Percentiles rank a stretch among this genome's conserved stretches.
These are phyloP conservation scores for Mycosphaerella sp. DNA, from an alignment of 2,329 filamentous ascomycete genomes.

Conservation along the genomic window DNA sequence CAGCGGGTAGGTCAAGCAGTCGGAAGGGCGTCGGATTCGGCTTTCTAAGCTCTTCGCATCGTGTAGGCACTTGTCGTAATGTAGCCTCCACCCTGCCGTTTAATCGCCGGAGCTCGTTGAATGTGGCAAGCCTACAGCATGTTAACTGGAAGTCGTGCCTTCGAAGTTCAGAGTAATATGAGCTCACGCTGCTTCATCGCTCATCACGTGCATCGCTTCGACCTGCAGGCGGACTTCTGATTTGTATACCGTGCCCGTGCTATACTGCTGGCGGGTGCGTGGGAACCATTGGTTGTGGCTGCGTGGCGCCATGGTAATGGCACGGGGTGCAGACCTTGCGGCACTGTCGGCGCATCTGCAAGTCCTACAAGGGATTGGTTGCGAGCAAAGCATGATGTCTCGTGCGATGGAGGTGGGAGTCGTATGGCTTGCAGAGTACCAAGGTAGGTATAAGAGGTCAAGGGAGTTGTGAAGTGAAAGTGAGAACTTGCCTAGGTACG, in stretches of 20 bases:
- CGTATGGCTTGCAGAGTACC: no score
- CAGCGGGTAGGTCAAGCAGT: slow-evolving; percentile 12
- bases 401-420: no score
- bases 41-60: neutral
- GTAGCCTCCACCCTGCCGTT: neutral
- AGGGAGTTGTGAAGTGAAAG: no score
- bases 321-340: neutral
- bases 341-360: neutral
- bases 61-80: neutral
- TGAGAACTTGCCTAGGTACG: no score
- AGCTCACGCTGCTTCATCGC: slow-evolving; percentile 9
- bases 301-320: neutral
- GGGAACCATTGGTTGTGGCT: neutral
- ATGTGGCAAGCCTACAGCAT: neutral
- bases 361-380: slow-evolving; percentile 3
- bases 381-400: slow-evolving; percentile 6
- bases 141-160: neutral
- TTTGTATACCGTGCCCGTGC: neutral
- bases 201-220: neutral
- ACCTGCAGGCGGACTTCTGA: neutral
- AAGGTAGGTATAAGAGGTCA: no score
- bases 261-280: neutral
- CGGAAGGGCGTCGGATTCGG: neutral
- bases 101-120: slow-evolving; percentile 1
- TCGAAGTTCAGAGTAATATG: neutral